Percentiles rank a stretch among this genome's conserved stretches.
Conservation (phyloP, 1,139 yeast species). For the Saccharomyces hybrid region DNA sequence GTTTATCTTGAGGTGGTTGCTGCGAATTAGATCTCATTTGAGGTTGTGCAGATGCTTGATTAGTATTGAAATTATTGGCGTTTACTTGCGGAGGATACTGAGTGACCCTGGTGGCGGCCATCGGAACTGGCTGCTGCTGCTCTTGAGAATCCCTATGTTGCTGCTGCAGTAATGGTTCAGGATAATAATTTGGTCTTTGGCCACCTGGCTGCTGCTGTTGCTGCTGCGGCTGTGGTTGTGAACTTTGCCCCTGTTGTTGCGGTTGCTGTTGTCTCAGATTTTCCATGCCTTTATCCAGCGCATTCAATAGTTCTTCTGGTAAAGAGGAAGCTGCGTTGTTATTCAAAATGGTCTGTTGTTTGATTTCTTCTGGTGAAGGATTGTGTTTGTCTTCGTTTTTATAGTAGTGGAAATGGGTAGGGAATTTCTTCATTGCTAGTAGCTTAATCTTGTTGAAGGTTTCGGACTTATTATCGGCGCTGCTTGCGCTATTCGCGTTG, state of each 20-base stretch:
- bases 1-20: neutral
- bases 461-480: slow-evolving; percentile 25
- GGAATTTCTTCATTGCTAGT: slow-evolving; percentile 31
- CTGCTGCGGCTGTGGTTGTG: slow-evolving; percentile 9
- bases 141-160: slow-evolving; percentile 18
- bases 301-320: slow-evolving; percentile 25
- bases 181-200: slow-evolving; percentile 15
- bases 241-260: slow-evolving; percentile 10
- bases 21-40: slow-evolving; percentile 1
- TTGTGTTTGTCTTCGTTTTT: slow-evolving; percentile 29
- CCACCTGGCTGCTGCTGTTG: slow-evolving; percentile 38
- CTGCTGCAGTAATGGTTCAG: slow-evolving; percentile 22
- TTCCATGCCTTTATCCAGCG: slow-evolving; percentile 29
- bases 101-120: slow-evolving; percentile 10
- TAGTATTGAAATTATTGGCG: neutral
- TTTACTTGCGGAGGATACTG: slow-evolving; percentile 12
- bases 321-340: slow-evolving; percentile 23
- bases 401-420: slow-evolving; percentile 33
- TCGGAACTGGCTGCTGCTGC: slow-evolving; percentile 13
- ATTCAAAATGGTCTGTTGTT: slow-evolving; percentile 27
- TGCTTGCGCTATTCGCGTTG: slow-evolving; percentile 9
- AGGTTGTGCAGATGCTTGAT: neutral
- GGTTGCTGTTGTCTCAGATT: slow-evolving; percentile 20
- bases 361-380: slow-evolving; percentile 32
- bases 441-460: slow-evolving; percentile 29